Base-by-base conservation (phyloP, 768 basidiomycete genomes). In the Leucocoprinus birnbaumii region DNA sequence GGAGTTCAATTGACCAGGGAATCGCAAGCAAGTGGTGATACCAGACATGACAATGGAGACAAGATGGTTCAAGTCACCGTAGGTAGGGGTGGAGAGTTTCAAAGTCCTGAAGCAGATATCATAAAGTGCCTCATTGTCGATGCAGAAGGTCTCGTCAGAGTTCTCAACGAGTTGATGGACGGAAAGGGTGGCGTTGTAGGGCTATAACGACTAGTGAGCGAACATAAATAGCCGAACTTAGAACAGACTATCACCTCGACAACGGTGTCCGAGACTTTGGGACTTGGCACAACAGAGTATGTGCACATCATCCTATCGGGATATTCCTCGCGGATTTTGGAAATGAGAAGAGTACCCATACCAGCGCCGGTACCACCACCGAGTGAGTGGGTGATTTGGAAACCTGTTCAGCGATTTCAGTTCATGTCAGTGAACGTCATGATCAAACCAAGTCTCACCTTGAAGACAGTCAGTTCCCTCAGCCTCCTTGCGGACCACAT, bases 301-400 rank as follows among this genome's bases (percentile, higher is more conserved):
- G 97, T 98, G 72, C 92, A 94, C 96, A 98, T 98, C 96, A 99
- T 99, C 54, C 97, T 82, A 73, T 99, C 97, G 61, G 96, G 97
- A 75, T 92, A 99, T 70, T 99, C 96, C 72, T 98, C 95, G 61
- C 96, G 86, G 70, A 99, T 97, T 79, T 99, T 99, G 62, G 95
- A 98, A 71, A 99, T 97, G 62, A 99, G 76, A 51, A 99, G 89
- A 44, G 97, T 98, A 73, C 97, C 97, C 96, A 99, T 98, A 76
- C 97, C 97, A 63, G 97, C 93, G 77, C 97, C 97, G 63, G 97
- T 99, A 73, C 96, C 97, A 77, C 97, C 97, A 77, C 97, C 95
- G 60, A 96, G 84, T 24, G 94, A 98, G 80, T 98, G 96, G 58
- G 95, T 96, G 72, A 98, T 93, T 73, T 98, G 95, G 90, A 99